Percentiles rank a stretch among this genome's conserved stretches.
Conservation (phyloP, 805 yeast species). For the Wickerhamiella musiphila region DNA sequence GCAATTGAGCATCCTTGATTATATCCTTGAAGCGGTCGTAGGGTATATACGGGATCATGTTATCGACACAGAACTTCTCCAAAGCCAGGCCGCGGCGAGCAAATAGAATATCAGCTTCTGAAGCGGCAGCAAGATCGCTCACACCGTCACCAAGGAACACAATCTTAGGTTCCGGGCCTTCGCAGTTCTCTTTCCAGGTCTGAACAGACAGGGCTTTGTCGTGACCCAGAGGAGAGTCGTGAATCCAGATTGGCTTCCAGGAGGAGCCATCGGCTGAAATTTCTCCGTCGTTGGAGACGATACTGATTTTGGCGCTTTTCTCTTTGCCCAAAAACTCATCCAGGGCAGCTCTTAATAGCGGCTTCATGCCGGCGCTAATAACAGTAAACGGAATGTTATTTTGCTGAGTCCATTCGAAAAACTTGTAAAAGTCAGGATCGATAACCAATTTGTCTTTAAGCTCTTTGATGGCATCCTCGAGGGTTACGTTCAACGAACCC, state of each 20-base stretch:
- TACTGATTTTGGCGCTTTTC: slow-evolving; percentile 22
- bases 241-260: slow-evolving; percentile 28
- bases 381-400: slow-evolving; percentile 27
- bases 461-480: slow-evolving; percentile 23
- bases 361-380: slow-evolving; percentile 28
- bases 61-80: slow-evolving; percentile 26
- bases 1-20: slow-evolving; percentile 19
- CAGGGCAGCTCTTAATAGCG: slow-evolving; percentile 26
- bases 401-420: slow-evolving; percentile 23
- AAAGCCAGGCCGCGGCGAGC: slow-evolving; percentile 27
- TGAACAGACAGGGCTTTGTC: slow-evolving; percentile 27
- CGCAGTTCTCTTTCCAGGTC: slow-evolving; percentile 20
- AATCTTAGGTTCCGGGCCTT: slow-evolving; percentile 28
- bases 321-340: slow-evolving; percentile 26
- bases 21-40: slow-evolving; percentile 27
- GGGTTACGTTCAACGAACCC: slow-evolving; percentile 26
- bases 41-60: slow-evolving; percentile 26
- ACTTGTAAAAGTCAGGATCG: slow-evolving; percentile 25
- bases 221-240: slow-evolving; percentile 28
- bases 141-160: slow-evolving; percentile 42
- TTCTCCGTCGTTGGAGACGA: slow-evolving; percentile 26
- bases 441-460: slow-evolving; percentile 23
- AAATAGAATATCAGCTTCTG: slow-evolving; percentile 28
- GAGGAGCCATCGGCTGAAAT: slow-evolving; percentile 22
- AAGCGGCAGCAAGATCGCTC: slow-evolving; percentile 29